A percentile compares a stretch with the other conserved stretches of the same genome.
phyloP scores from a whole-genome alignment of 148 eudicot species.

The Cornus suecica region DNA sequence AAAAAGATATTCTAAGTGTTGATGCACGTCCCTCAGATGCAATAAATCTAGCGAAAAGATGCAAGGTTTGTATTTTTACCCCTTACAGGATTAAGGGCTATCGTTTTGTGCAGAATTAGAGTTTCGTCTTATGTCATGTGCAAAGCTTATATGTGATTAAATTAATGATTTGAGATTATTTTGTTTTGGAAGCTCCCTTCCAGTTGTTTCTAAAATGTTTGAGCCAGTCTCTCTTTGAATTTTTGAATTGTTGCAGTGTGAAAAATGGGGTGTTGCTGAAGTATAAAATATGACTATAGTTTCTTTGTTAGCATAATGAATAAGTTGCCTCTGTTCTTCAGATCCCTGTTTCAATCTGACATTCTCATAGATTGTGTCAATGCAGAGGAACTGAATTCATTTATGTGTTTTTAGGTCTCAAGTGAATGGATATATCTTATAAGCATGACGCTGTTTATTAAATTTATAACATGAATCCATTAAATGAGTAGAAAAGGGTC shows the following conservation, averaged over 20 bases:
- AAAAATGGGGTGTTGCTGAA: background rate
- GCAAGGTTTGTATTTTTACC: constrained; percentile 42
- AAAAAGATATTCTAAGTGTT: constrained; percentile 44
- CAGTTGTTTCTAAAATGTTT: background rate
- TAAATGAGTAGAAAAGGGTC: background rate
- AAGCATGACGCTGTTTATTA: background rate
- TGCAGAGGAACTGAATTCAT: no score
- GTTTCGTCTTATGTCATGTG: background rate
- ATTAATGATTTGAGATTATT: background rate
- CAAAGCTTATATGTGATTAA: background rate
- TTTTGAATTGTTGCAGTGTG: background rate
- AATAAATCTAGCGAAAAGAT: constrained; percentile 67
- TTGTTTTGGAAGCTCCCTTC: background rate
- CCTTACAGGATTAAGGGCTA: background rate
- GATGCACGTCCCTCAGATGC: constrained; percentile 90
- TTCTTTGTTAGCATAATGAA: background rate
- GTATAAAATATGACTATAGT: background rate
- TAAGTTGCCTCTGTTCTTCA: no score
- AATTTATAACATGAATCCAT: background rate
- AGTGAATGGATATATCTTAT: background rate
- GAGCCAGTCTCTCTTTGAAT: background rate
- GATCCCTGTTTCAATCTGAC: no score
- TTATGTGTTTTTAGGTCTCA: no score
- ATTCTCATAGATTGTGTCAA: no score
- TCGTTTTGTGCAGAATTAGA: background rate